phyloP scores from a whole-genome alignment of 768 basidiomycete genomes.

The Phanerochaete carnosa region DNA sequence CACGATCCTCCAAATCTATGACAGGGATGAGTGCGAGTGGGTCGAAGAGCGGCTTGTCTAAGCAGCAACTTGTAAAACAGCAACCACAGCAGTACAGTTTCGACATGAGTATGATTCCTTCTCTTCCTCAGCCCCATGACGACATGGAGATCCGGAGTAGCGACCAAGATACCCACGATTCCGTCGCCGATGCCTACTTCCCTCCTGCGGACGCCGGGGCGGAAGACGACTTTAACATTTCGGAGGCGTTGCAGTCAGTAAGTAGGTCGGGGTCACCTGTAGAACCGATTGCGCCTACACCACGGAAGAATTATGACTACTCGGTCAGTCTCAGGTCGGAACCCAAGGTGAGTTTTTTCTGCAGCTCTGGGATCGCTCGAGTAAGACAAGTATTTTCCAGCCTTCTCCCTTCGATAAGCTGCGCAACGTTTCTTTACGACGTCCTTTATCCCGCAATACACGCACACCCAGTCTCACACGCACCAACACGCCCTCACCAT shows the following conservation, averaged over 20 bases:
- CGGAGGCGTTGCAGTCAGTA: constrained; percentile 26
- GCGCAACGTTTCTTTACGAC: constrained; percentile 26
- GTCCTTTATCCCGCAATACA: constrained; percentile 26
- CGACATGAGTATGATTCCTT: constrained; percentile 31
- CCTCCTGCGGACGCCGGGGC: constrained; percentile 14
- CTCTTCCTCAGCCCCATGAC: constrained; percentile 17
- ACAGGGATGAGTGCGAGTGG: constrained; percentile 8
- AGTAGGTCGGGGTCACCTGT: constrained; percentile 24
- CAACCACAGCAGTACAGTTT: constrained; percentile 24
- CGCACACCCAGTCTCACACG: constrained; percentile 34
- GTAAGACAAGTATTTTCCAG: constrained; percentile 9
- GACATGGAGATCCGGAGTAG: constrained; percentile 22
- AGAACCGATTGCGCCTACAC: constrained; percentile 10
- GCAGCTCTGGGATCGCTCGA: background rate
- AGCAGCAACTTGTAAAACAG: background rate
- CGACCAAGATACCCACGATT: constrained; percentile 22
- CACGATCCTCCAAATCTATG: constrained; percentile 34
- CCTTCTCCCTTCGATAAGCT: constrained; percentile 25
- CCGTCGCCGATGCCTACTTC: constrained; percentile 22
- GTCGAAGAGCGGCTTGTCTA: constrained; percentile 15
- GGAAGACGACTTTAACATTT: constrained; percentile 23
- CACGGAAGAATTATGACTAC: constrained; percentile 29
- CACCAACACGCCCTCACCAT: constrained; percentile 26
- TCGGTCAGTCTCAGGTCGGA: constrained; percentile 31
- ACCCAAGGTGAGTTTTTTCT: constrained; percentile 21